phyloP scores from a whole-genome alignment of 1,139 yeast genomes.

The Candida pseudoviswanathii region DNA sequence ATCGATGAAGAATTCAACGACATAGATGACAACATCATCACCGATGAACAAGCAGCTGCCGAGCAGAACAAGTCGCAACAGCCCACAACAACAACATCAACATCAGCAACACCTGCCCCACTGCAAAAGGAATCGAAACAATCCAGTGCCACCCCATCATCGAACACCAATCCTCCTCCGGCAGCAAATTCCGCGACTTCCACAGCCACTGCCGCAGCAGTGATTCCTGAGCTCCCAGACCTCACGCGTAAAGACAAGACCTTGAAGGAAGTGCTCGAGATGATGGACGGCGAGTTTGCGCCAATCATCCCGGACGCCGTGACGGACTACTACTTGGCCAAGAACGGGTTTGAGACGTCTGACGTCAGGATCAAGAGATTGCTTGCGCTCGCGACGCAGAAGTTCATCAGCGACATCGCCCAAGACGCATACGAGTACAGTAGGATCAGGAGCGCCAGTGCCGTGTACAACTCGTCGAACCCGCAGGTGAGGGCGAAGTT shows the following conservation, averaged over 20 bases:
- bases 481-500: constrained; percentile 88
- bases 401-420: constrained; percentile 91
- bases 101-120: not conserved
- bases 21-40: constrained; percentile 21
- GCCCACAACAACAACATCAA: constrained; percentile 4
- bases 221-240: constrained; percentile 62
- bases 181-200: constrained; percentile 14
- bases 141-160: constrained; percentile 5
- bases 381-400: constrained; percentile 92
- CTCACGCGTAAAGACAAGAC: constrained; percentile 84
- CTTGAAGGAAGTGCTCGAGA: constrained; percentile 76
- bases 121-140: constrained; percentile 11
- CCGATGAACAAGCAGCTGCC: not conserved
- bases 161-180: constrained; percentile 8
- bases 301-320: constrained; percentile 98
- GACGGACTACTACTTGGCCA: constrained; percentile 89
- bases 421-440: constrained; percentile 97
- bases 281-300: constrained; percentile 87
- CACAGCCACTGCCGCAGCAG: constrained; percentile 14
- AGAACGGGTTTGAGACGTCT: constrained; percentile 84
- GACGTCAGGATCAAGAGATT: constrained; percentile 82
- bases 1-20: constrained; percentile 34
- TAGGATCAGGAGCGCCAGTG: constrained; percentile 79
- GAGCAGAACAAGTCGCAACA: constrained; percentile 4
- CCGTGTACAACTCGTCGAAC: constrained; percentile 80